Base-by-base conservation (phyloP, 805 yeast species). In the Lipomyces sp. region DNA sequence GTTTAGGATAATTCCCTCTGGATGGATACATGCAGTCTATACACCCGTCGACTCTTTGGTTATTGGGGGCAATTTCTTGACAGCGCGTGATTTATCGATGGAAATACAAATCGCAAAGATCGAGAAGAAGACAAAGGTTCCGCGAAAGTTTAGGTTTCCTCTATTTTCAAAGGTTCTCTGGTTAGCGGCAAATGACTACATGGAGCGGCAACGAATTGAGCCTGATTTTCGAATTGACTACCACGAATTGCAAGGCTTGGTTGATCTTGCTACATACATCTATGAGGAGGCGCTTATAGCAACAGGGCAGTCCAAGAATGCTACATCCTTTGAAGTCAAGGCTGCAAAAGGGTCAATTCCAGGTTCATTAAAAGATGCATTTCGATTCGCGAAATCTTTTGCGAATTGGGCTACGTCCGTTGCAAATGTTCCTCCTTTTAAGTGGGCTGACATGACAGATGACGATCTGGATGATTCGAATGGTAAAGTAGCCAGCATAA, bases 11-110 rank as follows among this genome's bases (percentile, higher is more conserved):
- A 87, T 92, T 24, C 97, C 98, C 2, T 87, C 95, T 53, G 97
- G 97, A 0, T 92, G 97, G 96, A 92, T 92, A 59, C 97, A 92
- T 77, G 87, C 95, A 0, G 98, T 92, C 0, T 86, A 86, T 73
- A 92, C 97, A 0, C 94, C 96, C 0, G 78, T 80, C 15, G 97
- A 92, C 74, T 85, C 96, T 0, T 78, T 92, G 1, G 92, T 92
- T 2, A 84, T 92, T 63, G 97, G 97, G 2, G 98, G 98, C 0
- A 92, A 92, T 75, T 92, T 88, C 75, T 78, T 92, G 34, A 90
- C 96, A 0, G 74, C 86, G 53, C 77, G 85, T 63, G 87, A 88
- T 72, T 77, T 91, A 69, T 79, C 81, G 29, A 87, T 82, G 69
- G 96, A 92, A 74, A 74, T 90, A 50, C 80, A 79, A 58, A 83